These are phyloP conservation scores for Mucor circinelloides DNA, from an alignment of 371 early-diverging fungal species.

Conservation along the genomic window DNA sequence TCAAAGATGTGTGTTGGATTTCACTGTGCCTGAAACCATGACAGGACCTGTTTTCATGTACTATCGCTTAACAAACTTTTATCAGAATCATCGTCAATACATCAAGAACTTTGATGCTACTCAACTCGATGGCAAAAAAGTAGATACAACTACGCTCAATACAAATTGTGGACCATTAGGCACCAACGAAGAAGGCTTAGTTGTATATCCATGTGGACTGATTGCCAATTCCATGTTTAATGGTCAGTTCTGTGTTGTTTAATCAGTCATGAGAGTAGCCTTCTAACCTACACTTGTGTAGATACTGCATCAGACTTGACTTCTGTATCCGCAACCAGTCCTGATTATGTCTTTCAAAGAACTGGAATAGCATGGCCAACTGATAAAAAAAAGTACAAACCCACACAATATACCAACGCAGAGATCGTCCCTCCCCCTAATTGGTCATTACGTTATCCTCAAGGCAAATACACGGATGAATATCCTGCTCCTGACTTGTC, in stretches of 20 bases:
- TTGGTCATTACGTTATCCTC: constrained; percentile 66
- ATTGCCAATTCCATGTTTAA: constrained; percentile 98
- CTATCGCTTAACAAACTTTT: constrained; percentile 96
- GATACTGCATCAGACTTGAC: constrained; percentile 44
- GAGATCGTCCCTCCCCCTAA: constrained; percentile 80
- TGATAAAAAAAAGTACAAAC: constrained; percentile 75
- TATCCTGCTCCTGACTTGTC: constrained; percentile 72
- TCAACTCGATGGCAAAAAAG: constrained; percentile 77
- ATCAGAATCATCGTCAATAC: constrained; percentile 97
- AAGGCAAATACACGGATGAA: constrained; percentile 61
- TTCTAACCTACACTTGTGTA: background rate
- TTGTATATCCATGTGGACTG: constrained; percentile 97
- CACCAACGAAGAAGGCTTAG: constrained; percentile 19
- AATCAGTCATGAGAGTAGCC: background rate
- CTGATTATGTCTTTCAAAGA: constrained; percentile 54
- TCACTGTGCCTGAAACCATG: constrained; percentile 70
- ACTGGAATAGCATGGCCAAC: constrained; percentile 85
- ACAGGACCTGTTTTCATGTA: constrained; percentile 87
- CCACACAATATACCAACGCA: constrained; percentile 52
- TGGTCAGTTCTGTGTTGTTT: constrained; percentile 40
- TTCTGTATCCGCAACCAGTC: constrained; percentile 10
- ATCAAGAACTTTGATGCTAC: constrained; percentile 85
- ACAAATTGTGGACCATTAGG: constrained; percentile 60
- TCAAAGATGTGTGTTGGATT: constrained; percentile 74
- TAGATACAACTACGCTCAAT: constrained; percentile 7